These are phyloP conservation scores for Gnomoniopsis smithogilvyi DNA, from an alignment of 2,329 filamentous ascomycete species.

Conservation along the genomic window DNA sequence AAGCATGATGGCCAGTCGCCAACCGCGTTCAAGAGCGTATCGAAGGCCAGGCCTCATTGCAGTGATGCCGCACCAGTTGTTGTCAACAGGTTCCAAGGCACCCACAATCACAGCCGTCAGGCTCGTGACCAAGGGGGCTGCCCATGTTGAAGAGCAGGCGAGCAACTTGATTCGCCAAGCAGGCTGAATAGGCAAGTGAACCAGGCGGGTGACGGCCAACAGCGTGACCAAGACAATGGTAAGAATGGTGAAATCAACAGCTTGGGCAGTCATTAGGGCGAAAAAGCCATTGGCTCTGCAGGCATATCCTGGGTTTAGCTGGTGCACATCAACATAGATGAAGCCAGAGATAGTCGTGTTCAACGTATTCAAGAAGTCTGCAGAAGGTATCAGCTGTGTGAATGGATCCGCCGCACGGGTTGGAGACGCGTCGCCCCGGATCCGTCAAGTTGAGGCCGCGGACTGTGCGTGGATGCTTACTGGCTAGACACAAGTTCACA, in stretches of 20 bases:
- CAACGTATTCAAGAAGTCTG: slow-evolving; percentile 38
- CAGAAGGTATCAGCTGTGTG: background rate
- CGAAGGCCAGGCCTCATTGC: slow-evolving; percentile 33
- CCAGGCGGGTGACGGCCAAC: slow-evolving; percentile 24
- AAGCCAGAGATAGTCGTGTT: slow-evolving; percentile 40
- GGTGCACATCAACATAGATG: slow-evolving; percentile 26
- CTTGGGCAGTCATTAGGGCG: slow-evolving; percentile 42
- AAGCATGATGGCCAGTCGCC: slow-evolving; percentile 41
- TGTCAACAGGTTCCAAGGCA: slow-evolving; percentile 32
- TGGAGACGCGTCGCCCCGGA: background rate
- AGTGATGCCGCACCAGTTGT: slow-evolving; percentile 44
- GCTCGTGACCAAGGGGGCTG: slow-evolving; percentile 36
- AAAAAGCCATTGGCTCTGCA: slow-evolving; percentile 42
- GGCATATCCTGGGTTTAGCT: slow-evolving; percentile 27
- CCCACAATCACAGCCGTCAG: slow-evolving; percentile 26
- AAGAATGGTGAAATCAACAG: slow-evolving; percentile 39
- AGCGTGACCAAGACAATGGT: slow-evolving; percentile 36
- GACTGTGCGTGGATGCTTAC: slow-evolving; percentile 8
- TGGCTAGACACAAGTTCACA: slow-evolving; percentile 22
- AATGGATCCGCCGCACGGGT: background rate
- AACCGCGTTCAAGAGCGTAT: slow-evolving; percentile 41
- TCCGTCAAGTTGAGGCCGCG: background rate
- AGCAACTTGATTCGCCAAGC: slow-evolving; percentile 25
- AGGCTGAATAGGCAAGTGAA: slow-evolving; percentile 29
- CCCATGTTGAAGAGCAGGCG: slow-evolving; percentile 37